A percentile compares a stretch with the other conserved stretches of the same genome.
phyloP scores from a whole-genome alignment of 768 basidiomycete species.

The Lentinula aciculospora region DNA sequence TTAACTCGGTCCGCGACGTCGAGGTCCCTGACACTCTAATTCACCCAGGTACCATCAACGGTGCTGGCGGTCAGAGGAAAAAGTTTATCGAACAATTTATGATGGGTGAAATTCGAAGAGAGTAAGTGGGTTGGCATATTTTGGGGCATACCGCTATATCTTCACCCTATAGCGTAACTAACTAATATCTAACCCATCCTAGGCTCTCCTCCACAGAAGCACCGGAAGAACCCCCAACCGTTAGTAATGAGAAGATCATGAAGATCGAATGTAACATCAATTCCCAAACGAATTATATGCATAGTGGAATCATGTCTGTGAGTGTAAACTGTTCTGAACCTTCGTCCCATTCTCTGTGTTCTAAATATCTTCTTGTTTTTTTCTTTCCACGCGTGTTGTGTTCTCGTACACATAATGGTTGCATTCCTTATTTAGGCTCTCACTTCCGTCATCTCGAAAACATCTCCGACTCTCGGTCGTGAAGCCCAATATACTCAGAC shows the following conservation, averaged over 20 bases:
- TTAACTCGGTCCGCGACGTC: slow-evolving; percentile 68
- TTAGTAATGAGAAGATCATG: slow-evolving; percentile 65
- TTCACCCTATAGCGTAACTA: neutral
- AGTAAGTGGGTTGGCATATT: too few relatives aligned
- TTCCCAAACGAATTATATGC: slow-evolving; percentile 83
- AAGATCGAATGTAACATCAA: slow-evolving; percentile 94
- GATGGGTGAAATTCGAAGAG: slow-evolving; percentile 71
- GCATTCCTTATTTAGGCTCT: slow-evolving; percentile 49
- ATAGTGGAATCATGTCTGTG: slow-evolving; percentile 78
- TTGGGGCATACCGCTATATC: too few relatives aligned
- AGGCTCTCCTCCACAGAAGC: slow-evolving; percentile 47
- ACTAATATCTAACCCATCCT: neutral
- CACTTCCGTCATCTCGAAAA: slow-evolving; percentile 84
- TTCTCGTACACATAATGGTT: neutral
- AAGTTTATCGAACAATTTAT: slow-evolving; percentile 79
- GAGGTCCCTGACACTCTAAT: slow-evolving; percentile 40
- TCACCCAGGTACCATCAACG: slow-evolving; percentile 14
- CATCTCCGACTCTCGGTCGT: slow-evolving; percentile 71
- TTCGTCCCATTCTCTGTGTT: neutral
- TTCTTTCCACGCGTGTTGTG: neutral
- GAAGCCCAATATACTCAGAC: slow-evolving; percentile 78
- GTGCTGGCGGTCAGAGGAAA: slow-evolving; percentile 26
- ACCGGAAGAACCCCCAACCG: slow-evolving; percentile 65
- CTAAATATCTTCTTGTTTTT: neutral
- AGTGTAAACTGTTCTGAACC: too few relatives aligned